These are phyloP conservation scores for Parietichytrium sp. DNA, from an alignment of 108 stramenopile species.

Conservation along the genomic window DNA sequence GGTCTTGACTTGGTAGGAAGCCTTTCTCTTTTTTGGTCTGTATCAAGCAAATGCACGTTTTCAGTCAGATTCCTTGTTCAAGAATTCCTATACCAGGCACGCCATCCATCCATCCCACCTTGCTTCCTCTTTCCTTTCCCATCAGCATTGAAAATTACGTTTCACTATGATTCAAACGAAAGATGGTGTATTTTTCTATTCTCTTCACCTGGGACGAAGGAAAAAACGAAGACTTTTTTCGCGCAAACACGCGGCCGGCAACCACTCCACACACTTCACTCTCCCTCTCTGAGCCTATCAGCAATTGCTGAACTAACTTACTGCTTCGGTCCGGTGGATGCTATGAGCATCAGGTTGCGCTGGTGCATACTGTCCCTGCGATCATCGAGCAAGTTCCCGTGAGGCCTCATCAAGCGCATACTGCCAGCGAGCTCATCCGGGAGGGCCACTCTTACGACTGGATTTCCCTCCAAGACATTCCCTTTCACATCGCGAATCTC, in stretches of 20 bases:
- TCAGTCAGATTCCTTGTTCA: too few species aligned
- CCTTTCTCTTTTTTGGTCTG: too few species aligned
- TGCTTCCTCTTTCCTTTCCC: too few species aligned
- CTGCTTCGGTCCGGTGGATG: not conserved
- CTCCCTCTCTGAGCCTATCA: not conserved
- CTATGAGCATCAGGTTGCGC: slow-evolving; percentile 8
- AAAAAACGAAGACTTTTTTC: not conserved
- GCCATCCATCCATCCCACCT: too few species aligned
- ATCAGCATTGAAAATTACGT: too few species aligned
- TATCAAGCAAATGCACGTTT: too few species aligned
- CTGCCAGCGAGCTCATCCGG: not conserved
- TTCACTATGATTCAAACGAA: slow-evolving; percentile 37
- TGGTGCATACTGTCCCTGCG: slow-evolving; percentile 14
- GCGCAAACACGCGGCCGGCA: not conserved
- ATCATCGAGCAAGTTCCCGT: not conserved
- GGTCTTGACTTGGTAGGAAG: too few species aligned
- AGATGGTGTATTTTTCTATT: slow-evolving; percentile 6
- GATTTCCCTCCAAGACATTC: not conserved
- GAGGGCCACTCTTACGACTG: not conserved
- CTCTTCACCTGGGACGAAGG: not conserved
- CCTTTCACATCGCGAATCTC: not conserved
- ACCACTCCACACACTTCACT: not conserved
- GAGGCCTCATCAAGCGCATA: slow-evolving; percentile 13
- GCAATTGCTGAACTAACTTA: not conserved
- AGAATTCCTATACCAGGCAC: too few species aligned